phyloP scores from a whole-genome alignment of 2,329 filamentous ascomycete species.

The Colletotrichum sojae region DNA sequence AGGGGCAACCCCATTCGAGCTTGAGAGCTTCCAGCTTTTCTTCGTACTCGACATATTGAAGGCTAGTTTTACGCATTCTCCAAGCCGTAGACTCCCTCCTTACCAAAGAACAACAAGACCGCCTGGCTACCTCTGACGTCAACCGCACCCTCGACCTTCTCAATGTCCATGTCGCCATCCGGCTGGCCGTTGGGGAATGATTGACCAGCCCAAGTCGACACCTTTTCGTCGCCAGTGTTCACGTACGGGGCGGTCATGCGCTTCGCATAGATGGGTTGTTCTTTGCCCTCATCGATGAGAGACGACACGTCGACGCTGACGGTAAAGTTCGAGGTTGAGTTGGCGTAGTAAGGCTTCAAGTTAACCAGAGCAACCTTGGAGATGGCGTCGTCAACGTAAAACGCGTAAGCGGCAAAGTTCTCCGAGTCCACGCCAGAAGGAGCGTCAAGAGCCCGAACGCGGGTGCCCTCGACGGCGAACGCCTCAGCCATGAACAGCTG shows the following conservation, averaged over 20 bases:
- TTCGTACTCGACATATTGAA: not conserved
- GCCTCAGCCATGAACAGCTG: slow-evolving; percentile 42
- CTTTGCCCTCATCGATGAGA: not conserved
- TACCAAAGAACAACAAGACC: slow-evolving; percentile 6
- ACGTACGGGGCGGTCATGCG: slow-evolving; percentile 34
- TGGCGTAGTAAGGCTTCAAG: slow-evolving; percentile 29
- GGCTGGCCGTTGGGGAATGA: slow-evolving; percentile 21
- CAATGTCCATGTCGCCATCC: slow-evolving; percentile 9
- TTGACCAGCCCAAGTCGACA: slow-evolving; percentile 15
- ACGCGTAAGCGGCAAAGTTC: slow-evolving; percentile 23
- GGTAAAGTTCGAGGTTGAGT: slow-evolving; percentile 17
- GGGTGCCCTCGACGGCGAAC: slow-evolving; percentile 12
- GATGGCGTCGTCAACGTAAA: not conserved
- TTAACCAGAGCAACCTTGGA: slow-evolving; percentile 30
- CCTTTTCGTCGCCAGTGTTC: slow-evolving; percentile 8
- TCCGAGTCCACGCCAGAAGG: not conserved
- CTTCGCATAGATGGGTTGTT: not conserved
- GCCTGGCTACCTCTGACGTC: slow-evolving; percentile 25
- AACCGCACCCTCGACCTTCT: not conserved
- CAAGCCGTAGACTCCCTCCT: not conserved
- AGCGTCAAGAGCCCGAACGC: slow-evolving; percentile 15
- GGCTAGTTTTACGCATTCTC: not conserved
- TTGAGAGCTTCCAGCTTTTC: too few relatives aligned
- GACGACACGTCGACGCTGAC: slow-evolving; percentile 8
- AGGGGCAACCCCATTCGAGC: too few relatives aligned